Percentiles rank a stretch among this genome's conserved stretches.
phyloP scores from a whole-genome alignment of 2,329 filamentous ascomycete genomes.

The Tolypocladium ovalisporum region DNA sequence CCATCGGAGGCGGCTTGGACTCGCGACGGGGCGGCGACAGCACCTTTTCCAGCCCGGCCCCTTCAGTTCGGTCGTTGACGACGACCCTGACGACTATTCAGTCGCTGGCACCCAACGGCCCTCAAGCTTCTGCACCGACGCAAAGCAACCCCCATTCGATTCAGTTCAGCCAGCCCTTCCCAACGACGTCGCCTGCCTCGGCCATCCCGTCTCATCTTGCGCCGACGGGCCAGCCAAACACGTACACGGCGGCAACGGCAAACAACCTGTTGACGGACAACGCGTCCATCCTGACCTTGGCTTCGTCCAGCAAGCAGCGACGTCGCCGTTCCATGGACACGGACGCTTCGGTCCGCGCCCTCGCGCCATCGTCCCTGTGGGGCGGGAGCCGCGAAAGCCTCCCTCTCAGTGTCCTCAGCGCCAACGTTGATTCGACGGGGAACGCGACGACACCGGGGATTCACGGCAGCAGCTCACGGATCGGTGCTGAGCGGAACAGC shows the following conservation, averaged over 20 bases:
- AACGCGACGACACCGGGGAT: constrained; percentile 37
- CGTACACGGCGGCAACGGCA: constrained; percentile 67
- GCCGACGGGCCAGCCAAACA: constrained; percentile 49
- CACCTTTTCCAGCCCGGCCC: constrained; percentile 74
- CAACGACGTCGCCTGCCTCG: constrained; percentile 52
- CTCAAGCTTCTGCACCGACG: constrained; percentile 18
- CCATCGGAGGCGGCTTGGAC: constrained; percentile 54
- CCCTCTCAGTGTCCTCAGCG: constrained; percentile 66
- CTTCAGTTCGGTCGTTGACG: constrained; percentile 68
- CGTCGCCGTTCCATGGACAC: constrained; percentile 75
- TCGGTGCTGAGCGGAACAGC: constrained; percentile 56
- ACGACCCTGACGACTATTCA: constrained; percentile 82
- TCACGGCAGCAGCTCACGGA: constrained; percentile 35
- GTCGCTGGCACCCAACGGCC: constrained; percentile 52
- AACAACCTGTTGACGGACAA: constrained; percentile 78
- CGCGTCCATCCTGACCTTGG: constrained; percentile 74
- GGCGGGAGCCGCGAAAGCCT: constrained; percentile 72
- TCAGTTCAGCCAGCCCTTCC: constrained; percentile 56
- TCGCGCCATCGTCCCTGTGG: constrained; percentile 75
- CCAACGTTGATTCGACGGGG: constrained; percentile 47
- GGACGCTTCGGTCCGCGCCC: constrained; percentile 71
- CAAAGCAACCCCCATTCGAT: constrained; percentile 38
- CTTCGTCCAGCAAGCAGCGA: constrained; percentile 69
- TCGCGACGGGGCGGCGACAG: constrained; percentile 60
- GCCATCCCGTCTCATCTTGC: constrained; percentile 63